Conservation (phyloP, 2,329 filamentous ascomycete genomes). For the Colletotrichum zoysiae region DNA sequence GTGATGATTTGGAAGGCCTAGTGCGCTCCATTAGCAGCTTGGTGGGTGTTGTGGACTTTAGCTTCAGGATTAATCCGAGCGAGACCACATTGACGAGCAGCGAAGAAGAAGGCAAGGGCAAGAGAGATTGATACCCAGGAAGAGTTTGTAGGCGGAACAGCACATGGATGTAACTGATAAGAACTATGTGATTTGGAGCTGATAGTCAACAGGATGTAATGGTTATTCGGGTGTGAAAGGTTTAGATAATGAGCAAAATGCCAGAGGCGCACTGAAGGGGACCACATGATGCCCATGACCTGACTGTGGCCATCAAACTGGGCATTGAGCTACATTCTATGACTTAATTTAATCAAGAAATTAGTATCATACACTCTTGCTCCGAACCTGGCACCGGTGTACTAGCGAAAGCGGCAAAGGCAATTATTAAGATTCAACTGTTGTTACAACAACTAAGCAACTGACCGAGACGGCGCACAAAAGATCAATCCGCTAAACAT, state of each 20-base stretch:
- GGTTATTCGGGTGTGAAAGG: not conserved
- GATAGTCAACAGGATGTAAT: not conserved
- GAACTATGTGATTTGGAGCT: not conserved
- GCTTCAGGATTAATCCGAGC: conserved; percentile 65
- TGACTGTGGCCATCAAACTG: too few relatives aligned
- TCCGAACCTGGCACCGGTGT: too few relatives aligned
- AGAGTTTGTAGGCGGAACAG: not conserved
- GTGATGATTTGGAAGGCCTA: conserved; percentile 75
- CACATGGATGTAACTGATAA: not conserved
- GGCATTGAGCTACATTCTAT: too few relatives aligned
- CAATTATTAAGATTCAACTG: rapidly evolving
- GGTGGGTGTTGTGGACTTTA: conserved; percentile 82
- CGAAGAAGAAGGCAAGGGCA: conserved; percentile 27
- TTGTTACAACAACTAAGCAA: not conserved
- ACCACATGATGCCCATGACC: too few relatives aligned
- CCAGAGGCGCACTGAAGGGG: not conserved
- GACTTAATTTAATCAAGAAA: too few relatives aligned
- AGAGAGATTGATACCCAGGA: conserved; percentile 9
- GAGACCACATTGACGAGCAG: conserved; percentile 18
- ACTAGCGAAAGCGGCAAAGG: too few relatives aligned
- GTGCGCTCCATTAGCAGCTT: conserved; percentile 72
- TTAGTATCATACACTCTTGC: too few relatives aligned
- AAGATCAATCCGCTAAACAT: too few relatives aligned
- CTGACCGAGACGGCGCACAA: not conserved
- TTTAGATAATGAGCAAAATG: not conserved